Evolutionary conservation across 1,284 basidiomycete genomes (phyloP).

Genomic region (Boletus semigastroideus): DNA sequence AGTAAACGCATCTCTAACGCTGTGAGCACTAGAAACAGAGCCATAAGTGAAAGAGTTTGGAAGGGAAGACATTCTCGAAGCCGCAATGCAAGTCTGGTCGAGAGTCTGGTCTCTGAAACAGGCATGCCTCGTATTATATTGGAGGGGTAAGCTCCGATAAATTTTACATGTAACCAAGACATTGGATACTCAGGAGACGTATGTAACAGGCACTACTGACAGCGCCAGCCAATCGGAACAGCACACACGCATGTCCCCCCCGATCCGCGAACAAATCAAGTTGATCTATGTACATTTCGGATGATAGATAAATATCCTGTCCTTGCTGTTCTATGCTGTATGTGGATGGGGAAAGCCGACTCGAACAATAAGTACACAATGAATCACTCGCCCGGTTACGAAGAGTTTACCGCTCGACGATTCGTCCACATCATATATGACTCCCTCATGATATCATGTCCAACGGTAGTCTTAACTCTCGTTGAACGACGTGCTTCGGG

Average conservation of each 20-base stretch:
- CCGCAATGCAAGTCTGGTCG: not conserved
- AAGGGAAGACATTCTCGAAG: conserved; percentile 39
- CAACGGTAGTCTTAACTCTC: conserved; percentile 57
- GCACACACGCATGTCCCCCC: no score
- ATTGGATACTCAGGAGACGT: no score
- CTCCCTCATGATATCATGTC: conserved; percentile 66
- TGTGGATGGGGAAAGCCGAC: not conserved
- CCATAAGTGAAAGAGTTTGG: conserved; percentile 48
- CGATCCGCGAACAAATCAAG: no score
- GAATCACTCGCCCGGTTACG: conserved; percentile 10
- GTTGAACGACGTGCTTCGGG: conserved; percentile 78
- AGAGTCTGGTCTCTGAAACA: not conserved
- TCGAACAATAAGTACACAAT: conserved; percentile 3
- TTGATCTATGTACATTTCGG: conserved; percentile 16
- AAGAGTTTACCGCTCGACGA: conserved; percentile 54
- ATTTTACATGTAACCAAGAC: not conserved
- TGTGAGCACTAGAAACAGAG: conserved; percentile 51
- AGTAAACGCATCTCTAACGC: conserved; percentile 51
- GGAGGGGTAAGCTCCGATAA: conserved; percentile 22
- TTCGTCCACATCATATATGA: conserved; percentile 86
- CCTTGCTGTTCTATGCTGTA: conserved; percentile 22
- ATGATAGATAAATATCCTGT: conserved; percentile 22
- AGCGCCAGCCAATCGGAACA: no score
- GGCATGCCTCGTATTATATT: conserved; percentile 1
- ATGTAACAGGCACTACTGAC: no score